Base-by-base conservation (phyloP, 768 basidiomycete species). In the Rhodotorula toruloides region DNA sequence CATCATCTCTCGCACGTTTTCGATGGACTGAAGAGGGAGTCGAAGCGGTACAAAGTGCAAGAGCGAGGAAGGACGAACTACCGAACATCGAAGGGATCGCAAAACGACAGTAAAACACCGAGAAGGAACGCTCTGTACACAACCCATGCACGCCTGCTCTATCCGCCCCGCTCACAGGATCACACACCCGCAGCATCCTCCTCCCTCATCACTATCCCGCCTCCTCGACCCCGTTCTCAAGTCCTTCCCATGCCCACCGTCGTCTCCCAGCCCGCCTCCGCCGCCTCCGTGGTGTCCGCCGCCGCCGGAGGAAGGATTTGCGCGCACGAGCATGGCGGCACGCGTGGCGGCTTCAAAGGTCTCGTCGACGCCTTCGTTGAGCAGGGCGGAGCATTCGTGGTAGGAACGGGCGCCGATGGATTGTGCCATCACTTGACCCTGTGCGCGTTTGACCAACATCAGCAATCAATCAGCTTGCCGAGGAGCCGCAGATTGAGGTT, bases 291-390 rank as follows among this genome's bases (percentile, higher is more conserved):
- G 36, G n/a, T 47, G 31, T 3, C 40, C 29, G 14, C 29, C 52
- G 19, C 39, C 34, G 29, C 29, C 14, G 13, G 27, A 29, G 5
- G 32, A 34, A 11, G 27, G 10, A 32, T 22, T n/a, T 36, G 52
- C 67, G 37, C 92, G 82, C 83, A 94, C 92, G 63, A 98, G 79
- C 89, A 98, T 96, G 76, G 91, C 92, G 50, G 91, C 92, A 49
- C 96, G 82, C 17, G 96, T 98, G 39, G 96, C 96, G 0, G 90
- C 88, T 80, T 99, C 96, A 73, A 98, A 99, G 50, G 97, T 90
- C 73, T 96, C 90, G 77, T 98, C 96, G 21, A 94, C 91, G 59
- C 91, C 91, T 2, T 74, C 63, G 66, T 77, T 78, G 37, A 65
- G 64, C 17, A 78, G 65, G 4, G 77, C 72, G 13, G 74, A 76